Conservation (phyloP, 2,329 filamentous ascomycete species). For the Aspergillus ustus region DNA sequence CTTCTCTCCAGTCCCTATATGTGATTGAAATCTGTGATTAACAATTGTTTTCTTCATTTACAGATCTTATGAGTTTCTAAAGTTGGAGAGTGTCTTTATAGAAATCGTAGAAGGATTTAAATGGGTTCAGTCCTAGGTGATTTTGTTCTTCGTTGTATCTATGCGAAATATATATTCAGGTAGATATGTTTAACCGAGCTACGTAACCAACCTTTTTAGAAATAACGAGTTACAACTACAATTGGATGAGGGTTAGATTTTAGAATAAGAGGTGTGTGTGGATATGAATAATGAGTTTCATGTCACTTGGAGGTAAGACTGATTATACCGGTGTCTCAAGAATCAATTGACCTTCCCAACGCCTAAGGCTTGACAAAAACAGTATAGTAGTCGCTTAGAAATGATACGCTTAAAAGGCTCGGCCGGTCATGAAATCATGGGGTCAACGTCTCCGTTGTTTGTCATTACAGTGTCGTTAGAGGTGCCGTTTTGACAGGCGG, state of each 20-base stretch:
- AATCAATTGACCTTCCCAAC: slow-evolving; percentile 22
- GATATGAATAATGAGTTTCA: not conserved
- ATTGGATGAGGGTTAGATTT: too few species aligned
- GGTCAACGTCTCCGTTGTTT: slow-evolving; percentile 46
- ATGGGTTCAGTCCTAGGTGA: not conserved
- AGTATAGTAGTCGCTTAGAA: slow-evolving; percentile 21
- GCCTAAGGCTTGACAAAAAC: slow-evolving; percentile 14
- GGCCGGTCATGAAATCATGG: slow-evolving; percentile 44
- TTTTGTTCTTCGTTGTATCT: too few species aligned
- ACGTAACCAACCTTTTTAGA: too few species aligned
- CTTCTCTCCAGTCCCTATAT: not conserved
- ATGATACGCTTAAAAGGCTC: slow-evolving; percentile 4
- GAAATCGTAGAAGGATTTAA: not conserved
- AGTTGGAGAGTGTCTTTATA: not conserved
- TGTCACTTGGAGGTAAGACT: not conserved
- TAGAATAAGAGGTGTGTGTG: not conserved
- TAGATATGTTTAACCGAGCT: not conserved
- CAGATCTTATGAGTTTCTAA: slow-evolving; percentile 61
- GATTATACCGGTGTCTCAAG: not conserved
- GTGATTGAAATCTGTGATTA: slow-evolving; percentile 13
- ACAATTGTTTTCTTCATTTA: not conserved
- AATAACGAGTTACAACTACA: too few species aligned
- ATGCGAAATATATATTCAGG: not conserved
- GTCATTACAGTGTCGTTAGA: slow-evolving; percentile 47
- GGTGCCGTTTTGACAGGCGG: slow-evolving; percentile 34